Base-by-base conservation (phyloP, 805 yeast genomes). In the Metschnikowia baotianmanensis region DNA sequence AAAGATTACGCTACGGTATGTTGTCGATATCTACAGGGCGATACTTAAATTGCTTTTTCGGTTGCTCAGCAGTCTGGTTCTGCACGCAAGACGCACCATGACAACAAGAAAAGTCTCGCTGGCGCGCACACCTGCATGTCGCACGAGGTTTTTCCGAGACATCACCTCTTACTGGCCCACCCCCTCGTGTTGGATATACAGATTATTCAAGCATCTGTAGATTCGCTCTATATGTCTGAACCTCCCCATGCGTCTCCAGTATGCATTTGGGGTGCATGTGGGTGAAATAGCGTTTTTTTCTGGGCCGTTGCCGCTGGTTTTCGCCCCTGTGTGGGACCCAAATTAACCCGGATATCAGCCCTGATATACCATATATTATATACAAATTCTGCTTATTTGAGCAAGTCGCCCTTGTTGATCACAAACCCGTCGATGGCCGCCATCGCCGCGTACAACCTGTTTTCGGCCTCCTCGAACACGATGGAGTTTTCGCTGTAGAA, bases 401-500 rank as follows among this genome's bases (percentile, higher is more conserved):
- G 40, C 30, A 50, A 42, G 22, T 52, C 49, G 27, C 56, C 56
- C 32, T 48, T 42, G 46, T 88, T 86, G 36, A 84, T 74, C 6
- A 93, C 96, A 61, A 91, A 88, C 0, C 84, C 89, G 53, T 93
- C 97, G 31, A 93, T 71, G 1, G 82, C 96, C 10, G 98, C 90
- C 70, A 93, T 86, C 21, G 98, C 98, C 34, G 99, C 96, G 59
- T 93, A 93, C 18, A 93, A 67, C 63, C 99, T 77, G 68, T 93
- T 93, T 69, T 93, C 99, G 34, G 96, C 99, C 70, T 93, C 97
- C 53, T 81, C 83, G 64, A 93, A 93, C 3, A 93, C 99, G 42
- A 93, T 67, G 2, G 96, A 87, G 29, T 57, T 57, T 24, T 80
- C 80, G 39, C 89, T 71, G 67, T 91, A 91, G 60, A 93, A 93